Conservation (phyloP, 2,329 filamentous ascomycete species). For the Ustilaginoidea virens region DNA sequence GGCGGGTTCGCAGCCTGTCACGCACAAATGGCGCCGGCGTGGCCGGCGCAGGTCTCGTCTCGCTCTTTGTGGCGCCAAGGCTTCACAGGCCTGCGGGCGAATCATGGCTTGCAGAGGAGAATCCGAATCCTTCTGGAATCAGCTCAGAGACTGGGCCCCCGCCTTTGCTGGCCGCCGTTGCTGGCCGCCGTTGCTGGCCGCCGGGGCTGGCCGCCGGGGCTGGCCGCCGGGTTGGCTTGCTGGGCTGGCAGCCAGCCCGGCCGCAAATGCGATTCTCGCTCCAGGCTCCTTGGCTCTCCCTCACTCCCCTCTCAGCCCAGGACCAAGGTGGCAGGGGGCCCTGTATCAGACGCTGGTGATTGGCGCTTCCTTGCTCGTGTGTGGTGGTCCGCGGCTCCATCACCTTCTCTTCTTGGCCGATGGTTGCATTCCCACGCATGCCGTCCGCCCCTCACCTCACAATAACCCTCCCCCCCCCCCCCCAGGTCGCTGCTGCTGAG, state of each 20-base stretch:
- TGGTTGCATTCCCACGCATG: constrained; percentile 4
- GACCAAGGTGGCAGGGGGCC: constrained; percentile 1
- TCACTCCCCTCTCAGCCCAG: constrained; percentile 1
- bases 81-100: no score
- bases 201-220: not conserved
- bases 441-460: no score
- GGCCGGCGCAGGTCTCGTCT: constrained; percentile 2
- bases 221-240: not conserved
- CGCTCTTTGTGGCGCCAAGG: constrained; percentile 1
- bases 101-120: constrained; percentile 1
- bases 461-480: constrained; percentile 2
- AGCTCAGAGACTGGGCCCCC: not conserved
- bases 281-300: not conserved
- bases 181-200: not conserved
- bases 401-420: constrained; percentile 7
- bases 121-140: constrained; percentile 6
- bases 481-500: constrained; percentile 2
- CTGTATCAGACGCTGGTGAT: constrained; percentile 4
- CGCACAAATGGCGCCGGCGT: not conserved
- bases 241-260: no score
- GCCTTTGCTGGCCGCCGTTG: not conserved
- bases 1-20: not conserved
- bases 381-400: constrained; percentile 4
- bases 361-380: constrained; percentile 4
- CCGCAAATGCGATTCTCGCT: not conserved